Percentiles rank a stretch among this genome's conserved stretches.
Evolutionary conservation across 202 grass and related monocot genomes (phyloP).

Genomic region (Zizania palustris): DNA sequence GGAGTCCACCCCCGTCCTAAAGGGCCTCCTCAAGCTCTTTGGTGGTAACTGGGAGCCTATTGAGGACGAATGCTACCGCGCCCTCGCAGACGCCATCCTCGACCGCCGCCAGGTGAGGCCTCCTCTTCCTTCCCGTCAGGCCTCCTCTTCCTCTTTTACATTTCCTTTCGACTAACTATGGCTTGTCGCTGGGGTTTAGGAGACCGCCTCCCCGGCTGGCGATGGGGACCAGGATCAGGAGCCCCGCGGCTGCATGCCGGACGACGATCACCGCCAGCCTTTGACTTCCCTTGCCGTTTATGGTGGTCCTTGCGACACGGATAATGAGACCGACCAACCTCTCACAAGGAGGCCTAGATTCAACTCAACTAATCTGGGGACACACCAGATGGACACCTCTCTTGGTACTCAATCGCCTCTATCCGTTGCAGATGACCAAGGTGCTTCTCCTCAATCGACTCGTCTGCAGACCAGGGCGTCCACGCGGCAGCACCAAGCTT

Average conservation of each 20-base stretch:
- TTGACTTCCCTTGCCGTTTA: not conserved
- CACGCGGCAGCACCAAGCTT: not conserved
- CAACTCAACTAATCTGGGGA: not conserved
- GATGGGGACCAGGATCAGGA: conserved; percentile 15
- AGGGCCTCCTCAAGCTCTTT: conserved; percentile 48
- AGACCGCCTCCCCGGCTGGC: not conserved
- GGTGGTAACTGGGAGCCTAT: conserved; percentile 68
- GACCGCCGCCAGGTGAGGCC: conserved; percentile 6
- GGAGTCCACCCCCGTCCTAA: conserved; percentile 42
- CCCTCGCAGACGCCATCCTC: conserved; percentile 61
- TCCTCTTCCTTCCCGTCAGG: no score
- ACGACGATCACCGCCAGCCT: not conserved
- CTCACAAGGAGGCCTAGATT: conserved; percentile 35
- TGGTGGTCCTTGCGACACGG: not conserved
- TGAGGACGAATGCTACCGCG: conserved; percentile 71
- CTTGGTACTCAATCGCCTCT: not conserved
- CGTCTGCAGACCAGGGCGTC: not conserved
- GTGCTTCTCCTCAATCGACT: not conserved
- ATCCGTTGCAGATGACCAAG: not conserved
- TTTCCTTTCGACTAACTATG: not conserved
- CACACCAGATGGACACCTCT: not conserved
- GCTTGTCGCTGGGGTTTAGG: conserved; percentile 1
- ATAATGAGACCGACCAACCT: conserved; percentile 26
- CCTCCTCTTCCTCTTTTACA: no score
- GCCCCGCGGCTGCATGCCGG: not conserved